Conservation (phyloP, 257 asterid genomes). For the Ajuga chamaepitys region DNA sequence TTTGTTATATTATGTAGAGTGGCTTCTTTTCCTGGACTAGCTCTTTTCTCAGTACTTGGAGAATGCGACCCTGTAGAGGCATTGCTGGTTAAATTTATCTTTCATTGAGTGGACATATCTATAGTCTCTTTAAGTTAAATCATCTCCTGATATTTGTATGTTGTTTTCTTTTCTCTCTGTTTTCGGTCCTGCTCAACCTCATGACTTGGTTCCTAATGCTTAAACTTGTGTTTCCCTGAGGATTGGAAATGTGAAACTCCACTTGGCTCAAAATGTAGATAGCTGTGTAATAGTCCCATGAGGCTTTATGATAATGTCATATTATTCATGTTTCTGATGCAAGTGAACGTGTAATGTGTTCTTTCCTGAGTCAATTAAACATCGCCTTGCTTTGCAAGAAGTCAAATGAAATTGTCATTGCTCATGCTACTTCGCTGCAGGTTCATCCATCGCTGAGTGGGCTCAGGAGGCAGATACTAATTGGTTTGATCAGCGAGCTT, state of each 20-base stretch:
- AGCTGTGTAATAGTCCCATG: neutral
- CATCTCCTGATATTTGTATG: neutral
- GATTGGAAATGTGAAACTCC: neutral
- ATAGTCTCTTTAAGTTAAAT: neutral
- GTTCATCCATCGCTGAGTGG: slow-evolving; percentile 82
- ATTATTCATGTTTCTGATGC: neutral
- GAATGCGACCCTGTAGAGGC: neutral
- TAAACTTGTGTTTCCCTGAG: neutral
- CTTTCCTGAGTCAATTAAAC: neutral
- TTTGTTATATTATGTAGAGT: neutral
- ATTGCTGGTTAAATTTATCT: neutral
- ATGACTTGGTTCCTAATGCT: neutral
- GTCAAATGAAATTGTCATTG: neutral
- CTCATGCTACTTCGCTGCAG: slow-evolving; percentile 27
- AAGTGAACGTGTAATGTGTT: neutral
- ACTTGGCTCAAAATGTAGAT: neutral
- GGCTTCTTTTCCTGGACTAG: neutral
- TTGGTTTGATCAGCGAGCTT: slow-evolving; percentile 54
- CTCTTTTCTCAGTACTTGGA: neutral
- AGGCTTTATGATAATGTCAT: neutral
- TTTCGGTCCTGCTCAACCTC: neutral
- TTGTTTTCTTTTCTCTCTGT: neutral
- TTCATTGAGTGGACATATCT: neutral
- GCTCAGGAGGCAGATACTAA: slow-evolving; percentile 52
- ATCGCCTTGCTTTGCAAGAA: neutral